Evolutionary conservation across 305 asterid species (phyloP), one percentile per base, ranked within the genome.

Genomic region (Fraxinus floribunda): DNA sequence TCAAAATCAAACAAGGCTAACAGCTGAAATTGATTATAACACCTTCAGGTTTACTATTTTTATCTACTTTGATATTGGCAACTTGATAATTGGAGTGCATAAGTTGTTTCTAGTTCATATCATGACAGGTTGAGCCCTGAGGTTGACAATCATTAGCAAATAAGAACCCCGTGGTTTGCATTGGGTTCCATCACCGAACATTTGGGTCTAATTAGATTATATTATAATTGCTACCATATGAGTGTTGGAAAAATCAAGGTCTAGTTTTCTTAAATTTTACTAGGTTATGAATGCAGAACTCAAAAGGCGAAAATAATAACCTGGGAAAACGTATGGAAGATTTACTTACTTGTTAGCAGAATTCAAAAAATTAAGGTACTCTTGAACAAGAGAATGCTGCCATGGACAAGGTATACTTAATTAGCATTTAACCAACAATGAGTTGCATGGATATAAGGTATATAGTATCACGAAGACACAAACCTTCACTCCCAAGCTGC

Each of bases 401-500:
- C 85, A 84, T 10, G 8, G 81, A 30, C 76, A 68, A 74, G 36
- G 72, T 60, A 70, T 15, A 36, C 29, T 20, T n/a, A 29, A 35
- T 84, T 32, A 77, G 68, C 49, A 68, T 52, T 13, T 52, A 16
- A 46, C 16, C 11, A 75, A 66, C 64, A 60, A 70, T 39, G 55
- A 35, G 39, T 57, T 8, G 62, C 20, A 64, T 64, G 44, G 20
- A n/a, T 71, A 29, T 7, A 76, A 36, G 9, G 75, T 36, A 78
- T 41, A 30, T 46, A 32, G 7, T 13, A 35, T 70, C 78, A 52
- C 83, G 71, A n/a, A n/a, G n/a, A n/a, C n/a, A n/a, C n/a, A n/a
- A 60, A 95, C 98, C 97, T 95, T 93, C 85, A 90, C 78, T 36
- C 91, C 89, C 18, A 94, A 83, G 84, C 93, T 86, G 44, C 91